Conservation (phyloP, 2,329 filamentous ascomycete species). For the Neonectria coccinea region DNA sequence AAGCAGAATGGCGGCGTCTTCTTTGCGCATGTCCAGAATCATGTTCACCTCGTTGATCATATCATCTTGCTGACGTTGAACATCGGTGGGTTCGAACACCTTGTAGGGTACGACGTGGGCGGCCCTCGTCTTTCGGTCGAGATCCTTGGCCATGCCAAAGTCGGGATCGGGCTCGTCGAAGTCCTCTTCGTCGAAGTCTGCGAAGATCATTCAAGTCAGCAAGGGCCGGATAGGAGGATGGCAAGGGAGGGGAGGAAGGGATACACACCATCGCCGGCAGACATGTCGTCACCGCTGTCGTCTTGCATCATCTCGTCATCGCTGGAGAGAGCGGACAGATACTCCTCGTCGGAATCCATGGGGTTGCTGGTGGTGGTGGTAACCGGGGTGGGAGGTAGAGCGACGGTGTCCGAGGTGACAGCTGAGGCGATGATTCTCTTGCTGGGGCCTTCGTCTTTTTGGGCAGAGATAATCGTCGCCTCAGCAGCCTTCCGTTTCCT, state of each 20-base stretch:
- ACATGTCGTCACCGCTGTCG: conserved; percentile 79
- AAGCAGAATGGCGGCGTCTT: conserved; percentile 90
- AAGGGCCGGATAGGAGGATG: conserved; percentile 22
- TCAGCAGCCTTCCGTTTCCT: conserved; percentile 75
- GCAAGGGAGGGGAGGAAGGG: conserved; percentile 12
- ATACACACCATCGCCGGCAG: conserved; percentile 61
- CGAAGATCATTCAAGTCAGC: conserved; percentile 28
- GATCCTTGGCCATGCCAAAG: conserved; percentile 68
- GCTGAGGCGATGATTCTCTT: conserved; percentile 71
- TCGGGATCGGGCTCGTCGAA: conserved; percentile 69
- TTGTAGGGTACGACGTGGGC: conserved; percentile 88
- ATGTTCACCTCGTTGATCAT: conserved; percentile 91
- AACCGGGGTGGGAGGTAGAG: conserved; percentile 69
- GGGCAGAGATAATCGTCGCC: conserved; percentile 66
- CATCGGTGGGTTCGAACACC: conserved; percentile 82
- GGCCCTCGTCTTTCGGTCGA: conserved; percentile 77
- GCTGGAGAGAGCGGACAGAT: conserved; percentile 84
- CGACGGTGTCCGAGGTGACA: conserved; percentile 50
- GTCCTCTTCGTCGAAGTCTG: conserved; percentile 70
- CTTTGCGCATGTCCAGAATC: conserved; percentile 88
- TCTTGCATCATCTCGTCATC: conserved; percentile 80
- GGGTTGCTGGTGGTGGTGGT: conserved; percentile 66
- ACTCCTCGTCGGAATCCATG: conserved; percentile 98
- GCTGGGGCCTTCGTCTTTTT: conserved; percentile 57
- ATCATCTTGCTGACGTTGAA: conserved; percentile 85